Conservation (phyloP, 2,329 filamentous ascomycete genomes). For the Spiromastix sp. region DNA sequence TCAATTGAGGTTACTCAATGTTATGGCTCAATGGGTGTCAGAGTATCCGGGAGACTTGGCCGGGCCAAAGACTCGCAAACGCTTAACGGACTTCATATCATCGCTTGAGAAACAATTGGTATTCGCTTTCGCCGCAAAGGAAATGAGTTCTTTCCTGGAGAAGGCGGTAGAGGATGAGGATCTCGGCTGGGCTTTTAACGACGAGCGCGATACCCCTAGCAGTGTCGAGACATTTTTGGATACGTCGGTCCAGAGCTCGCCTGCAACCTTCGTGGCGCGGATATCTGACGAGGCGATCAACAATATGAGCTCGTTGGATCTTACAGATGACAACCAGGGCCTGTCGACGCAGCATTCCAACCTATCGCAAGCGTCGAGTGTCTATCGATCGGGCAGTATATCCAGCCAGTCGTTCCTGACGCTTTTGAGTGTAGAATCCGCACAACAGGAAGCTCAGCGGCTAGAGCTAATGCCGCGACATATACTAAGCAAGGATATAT, state of each 20-base stretch:
- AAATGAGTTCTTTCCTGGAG: slow-evolving; percentile 72
- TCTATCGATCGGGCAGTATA: slow-evolving; percentile 28
- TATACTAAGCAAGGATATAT: slow-evolving; percentile 72
- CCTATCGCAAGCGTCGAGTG: slow-evolving; percentile 28
- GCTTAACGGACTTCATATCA: slow-evolving; percentile 63
- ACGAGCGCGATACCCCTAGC: slow-evolving; percentile 45
- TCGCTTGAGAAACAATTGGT: slow-evolving; percentile 67
- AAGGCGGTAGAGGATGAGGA: slow-evolving; percentile 78
- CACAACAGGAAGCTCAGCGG: slow-evolving; percentile 64
- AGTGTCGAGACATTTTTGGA: slow-evolving; percentile 31
- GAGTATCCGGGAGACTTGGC: slow-evolving; percentile 91
- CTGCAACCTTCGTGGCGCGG: slow-evolving; percentile 22
- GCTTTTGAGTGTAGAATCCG: slow-evolving; percentile 49
- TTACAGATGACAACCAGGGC: slow-evolving; percentile 29
- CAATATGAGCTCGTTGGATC: slow-evolving; percentile 29
- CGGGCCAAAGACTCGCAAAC: slow-evolving; percentile 59
- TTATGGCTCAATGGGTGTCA: slow-evolving; percentile 80
- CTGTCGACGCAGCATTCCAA: slow-evolving; percentile 29
- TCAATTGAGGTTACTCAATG: slow-evolving; percentile 73
- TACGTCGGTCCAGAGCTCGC: slow-evolving; percentile 31
- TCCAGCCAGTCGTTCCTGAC: slow-evolving; percentile 33
- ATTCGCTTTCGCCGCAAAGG: slow-evolving; percentile 73
- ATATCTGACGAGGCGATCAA: slow-evolving; percentile 24
- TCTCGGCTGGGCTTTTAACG: slow-evolving; percentile 78
- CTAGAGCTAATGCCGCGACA: slow-evolving; percentile 61